Conservation (phyloP, 176 grass and related monocot genomes). For the Bothriochloa decipiens region DNA sequence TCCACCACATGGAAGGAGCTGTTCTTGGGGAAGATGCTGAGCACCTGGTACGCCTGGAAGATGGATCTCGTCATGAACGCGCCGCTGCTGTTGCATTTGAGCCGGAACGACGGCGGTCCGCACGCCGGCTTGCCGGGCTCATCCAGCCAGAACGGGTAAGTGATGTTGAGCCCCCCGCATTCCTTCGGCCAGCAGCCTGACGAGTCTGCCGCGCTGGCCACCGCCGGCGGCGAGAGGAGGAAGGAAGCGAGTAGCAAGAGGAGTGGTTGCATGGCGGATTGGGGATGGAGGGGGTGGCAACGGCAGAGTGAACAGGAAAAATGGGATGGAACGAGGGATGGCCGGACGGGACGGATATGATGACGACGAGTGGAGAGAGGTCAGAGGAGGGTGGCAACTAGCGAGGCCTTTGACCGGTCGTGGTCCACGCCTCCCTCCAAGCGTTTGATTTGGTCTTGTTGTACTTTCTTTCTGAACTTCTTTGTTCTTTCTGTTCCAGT, state of each 20-base stretch:
- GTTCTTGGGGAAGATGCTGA: not conserved
- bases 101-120: constrained; percentile 30
- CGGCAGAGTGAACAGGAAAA: not conserved
- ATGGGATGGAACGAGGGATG: not conserved
- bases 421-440: not conserved
- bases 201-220: not conserved
- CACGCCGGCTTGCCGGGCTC: constrained; percentile 17
- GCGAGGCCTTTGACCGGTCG: not conserved
- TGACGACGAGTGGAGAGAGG: not conserved
- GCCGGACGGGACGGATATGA: not conserved
- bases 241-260: not conserved
- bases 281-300: not conserved
- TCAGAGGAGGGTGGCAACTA: not conserved
- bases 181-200: not conserved
- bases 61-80: not conserved
- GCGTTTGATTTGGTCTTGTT: not conserved
- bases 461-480: no score
- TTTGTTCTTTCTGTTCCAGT: no score
- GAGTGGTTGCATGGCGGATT: not conserved
- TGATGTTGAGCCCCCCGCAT: constrained; percentile 6
- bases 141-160: constrained; percentile 51
- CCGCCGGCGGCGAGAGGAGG: not conserved
- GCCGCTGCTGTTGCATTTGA: constrained; percentile 16
- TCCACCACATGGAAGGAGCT: constrained; percentile 8
- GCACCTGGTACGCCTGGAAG: not conserved